Evolutionary conservation across 2,329 filamentous ascomycete genomes (phyloP), one percentile per base, ranked within the genome.

Genomic region (Neurospora crassa): DNA sequence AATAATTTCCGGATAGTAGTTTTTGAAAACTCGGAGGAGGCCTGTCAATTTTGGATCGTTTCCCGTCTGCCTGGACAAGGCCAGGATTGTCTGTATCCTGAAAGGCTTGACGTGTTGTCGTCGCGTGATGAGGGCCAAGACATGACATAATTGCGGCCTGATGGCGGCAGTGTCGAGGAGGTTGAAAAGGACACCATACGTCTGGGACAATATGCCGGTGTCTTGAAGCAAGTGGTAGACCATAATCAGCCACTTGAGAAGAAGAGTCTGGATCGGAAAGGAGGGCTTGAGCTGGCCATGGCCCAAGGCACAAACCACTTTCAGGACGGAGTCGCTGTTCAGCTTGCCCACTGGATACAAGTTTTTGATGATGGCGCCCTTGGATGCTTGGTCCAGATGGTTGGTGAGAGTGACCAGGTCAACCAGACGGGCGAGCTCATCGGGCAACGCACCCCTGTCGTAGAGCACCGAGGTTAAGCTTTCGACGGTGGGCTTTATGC

Each of bases 1-100:
- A 72, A 96, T 92, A 70, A 96, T 92, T 78, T 97, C 93, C 0
- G 93, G 93, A 77, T 95, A 96, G 80, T 95, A 96, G 78, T 95
- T 93, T 78, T 96, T 96, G 82, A 91, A 96, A n/a, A 95, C 89
- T 70, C 91, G 88, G 68, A 96, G 83, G 20, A 97, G 83, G 3
- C 92, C 92, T 45, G 91, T 85, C 43, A 97, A 82, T 69, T 89
- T 87, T 68, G 90, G 91, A 71, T 97, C 93, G 76, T 92, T 91
- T 20, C 90, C 90, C 5, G 84, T 87, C 76, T 89, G 87, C 63
- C 88, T 81, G 2, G 87, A 86, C 42, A 90, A 79, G 45, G 83
- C 83, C 73, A 91, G 82, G 88, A 96, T 82, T 63, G 89, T 84
- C 78, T 96, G 92, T 72, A 97, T 94, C 72, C 93, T 87, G 78